These are phyloP conservation scores for Fusarium dlaminii DNA, from an alignment of 2,329 filamentous ascomycete genomes.

Conservation along the genomic window DNA sequence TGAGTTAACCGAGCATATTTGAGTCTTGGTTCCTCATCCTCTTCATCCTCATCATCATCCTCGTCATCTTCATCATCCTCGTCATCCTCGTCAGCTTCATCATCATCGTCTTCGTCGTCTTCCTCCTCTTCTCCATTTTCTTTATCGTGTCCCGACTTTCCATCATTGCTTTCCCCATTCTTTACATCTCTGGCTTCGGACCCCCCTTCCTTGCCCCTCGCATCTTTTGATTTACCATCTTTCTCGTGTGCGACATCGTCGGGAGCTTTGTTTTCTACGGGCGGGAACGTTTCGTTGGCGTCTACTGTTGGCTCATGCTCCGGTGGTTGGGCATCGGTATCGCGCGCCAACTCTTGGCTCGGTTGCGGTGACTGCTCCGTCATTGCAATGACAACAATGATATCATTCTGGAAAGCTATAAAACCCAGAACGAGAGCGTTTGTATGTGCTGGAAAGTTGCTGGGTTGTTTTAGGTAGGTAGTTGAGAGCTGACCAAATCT, in stretches of 20 bases:
- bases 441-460: slow-evolving; percentile 16
- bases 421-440: slow-evolving; percentile 19
- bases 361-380: slow-evolving; percentile 52
- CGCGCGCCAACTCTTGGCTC: slow-evolving; percentile 42
- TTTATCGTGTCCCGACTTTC: slow-evolving; percentile 35
- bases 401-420: slow-evolving; percentile 44
- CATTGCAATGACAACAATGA: slow-evolving; percentile 48
- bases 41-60: slow-evolving; percentile 64
- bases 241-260: slow-evolving; percentile 45
- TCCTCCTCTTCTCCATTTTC: slow-evolving; percentile 28
- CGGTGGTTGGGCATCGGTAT: slow-evolving; percentile 27
- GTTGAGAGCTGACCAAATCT: slow-evolving; percentile 32
- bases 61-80: slow-evolving; percentile 61
- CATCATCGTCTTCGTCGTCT: slow-evolving; percentile 33
- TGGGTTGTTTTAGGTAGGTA: background rate
- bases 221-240: slow-evolving; percentile 51
- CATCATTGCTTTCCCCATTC: slow-evolving; percentile 15
- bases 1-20: slow-evolving; percentile 92
- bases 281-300: slow-evolving; percentile 6
- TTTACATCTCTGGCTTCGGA: slow-evolving; percentile 9
- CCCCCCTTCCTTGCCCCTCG: background rate
- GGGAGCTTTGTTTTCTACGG: background rate
- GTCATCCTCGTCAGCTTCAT: slow-evolving; percentile 42
- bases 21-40: slow-evolving; percentile 92
- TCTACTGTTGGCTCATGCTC: slow-evolving; percentile 31